Conservation (phyloP, 257 asterid species). For the Echites panduratus region DNA sequence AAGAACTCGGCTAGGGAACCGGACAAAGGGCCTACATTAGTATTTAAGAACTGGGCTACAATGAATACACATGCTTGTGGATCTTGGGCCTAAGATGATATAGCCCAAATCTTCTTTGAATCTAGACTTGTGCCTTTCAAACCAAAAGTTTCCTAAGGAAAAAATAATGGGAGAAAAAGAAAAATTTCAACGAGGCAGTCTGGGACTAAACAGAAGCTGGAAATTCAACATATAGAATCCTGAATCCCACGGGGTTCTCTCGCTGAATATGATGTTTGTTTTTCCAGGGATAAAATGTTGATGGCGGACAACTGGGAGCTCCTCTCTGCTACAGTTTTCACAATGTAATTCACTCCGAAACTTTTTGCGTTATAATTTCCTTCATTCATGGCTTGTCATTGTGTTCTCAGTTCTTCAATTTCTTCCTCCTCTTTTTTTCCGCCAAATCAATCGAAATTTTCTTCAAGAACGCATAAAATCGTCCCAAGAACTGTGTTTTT, state of each 20-base stretch:
- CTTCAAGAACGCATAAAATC: slow-evolving; percentile 36
- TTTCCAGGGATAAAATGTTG: neutral
- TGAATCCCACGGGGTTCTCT: neutral
- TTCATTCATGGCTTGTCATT: slow-evolving; percentile 42
- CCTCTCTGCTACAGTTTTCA: neutral
- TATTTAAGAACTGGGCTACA: no score
- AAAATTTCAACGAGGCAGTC: neutral
- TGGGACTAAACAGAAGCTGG: no score
- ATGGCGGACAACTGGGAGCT: slow-evolving; percentile 10
- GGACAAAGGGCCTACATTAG: no score
- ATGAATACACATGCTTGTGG: no score
- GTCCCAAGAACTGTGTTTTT: slow-evolving; percentile 5
- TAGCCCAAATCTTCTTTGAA: no score
- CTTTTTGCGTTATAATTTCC: neutral
- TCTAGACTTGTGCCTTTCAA: neutral
- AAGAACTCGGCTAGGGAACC: no score
- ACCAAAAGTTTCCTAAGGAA: neutral
- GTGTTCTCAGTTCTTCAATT: slow-evolving; percentile 37
- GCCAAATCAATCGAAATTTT: slow-evolving; percentile 25
- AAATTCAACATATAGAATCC: neutral
- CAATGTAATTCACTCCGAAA: slow-evolving; percentile 9
- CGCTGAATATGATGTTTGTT: neutral
- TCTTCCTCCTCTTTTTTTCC: slow-evolving; percentile 28
- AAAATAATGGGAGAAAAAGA: neutral
- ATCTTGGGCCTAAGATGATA: neutral